phyloP scores from a whole-genome alignment of 2,329 filamentous ascomycete genomes.

The Cryphonectria radicalis region DNA sequence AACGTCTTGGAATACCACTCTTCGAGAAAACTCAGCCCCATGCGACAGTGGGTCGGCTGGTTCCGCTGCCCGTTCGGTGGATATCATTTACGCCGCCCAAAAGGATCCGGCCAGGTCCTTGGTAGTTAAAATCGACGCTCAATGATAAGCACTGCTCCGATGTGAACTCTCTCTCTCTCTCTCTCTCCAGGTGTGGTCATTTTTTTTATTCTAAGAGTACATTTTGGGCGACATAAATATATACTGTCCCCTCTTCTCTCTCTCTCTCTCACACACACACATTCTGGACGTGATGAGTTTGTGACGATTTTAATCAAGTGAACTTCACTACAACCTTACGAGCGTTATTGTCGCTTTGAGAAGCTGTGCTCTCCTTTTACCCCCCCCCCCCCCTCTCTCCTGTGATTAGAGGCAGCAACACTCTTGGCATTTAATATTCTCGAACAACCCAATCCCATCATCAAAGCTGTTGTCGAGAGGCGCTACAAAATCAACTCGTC shows the following conservation, averaged over 20 bases:
- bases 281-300: not conserved
- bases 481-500: not conserved
- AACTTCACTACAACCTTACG: not conserved
- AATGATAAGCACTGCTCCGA: not conserved
- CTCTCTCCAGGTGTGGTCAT: not conserved
- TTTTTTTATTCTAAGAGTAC: not conserved
- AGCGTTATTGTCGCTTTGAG: not conserved
- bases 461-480: not conserved
- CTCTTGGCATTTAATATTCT: not conserved
- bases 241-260: not conserved
- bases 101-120: not conserved
- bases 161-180: not conserved
- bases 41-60: constrained; percentile 6
- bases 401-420: no score
- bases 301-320: not conserved
- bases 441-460: no score
- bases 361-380: not conserved
- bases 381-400: not conserved
- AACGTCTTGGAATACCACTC: not conserved
- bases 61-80: constrained; percentile 9
- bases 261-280: no score
- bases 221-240: not conserved
- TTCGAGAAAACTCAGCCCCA: not conserved
- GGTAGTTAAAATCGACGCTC: not conserved
- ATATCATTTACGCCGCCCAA: not conserved